Evolutionary conservation across 225 moss, liverwort and hornwort species (phyloP), one percentile per base, ranked within the genome.

Genomic region (Asterella californica): DNA sequence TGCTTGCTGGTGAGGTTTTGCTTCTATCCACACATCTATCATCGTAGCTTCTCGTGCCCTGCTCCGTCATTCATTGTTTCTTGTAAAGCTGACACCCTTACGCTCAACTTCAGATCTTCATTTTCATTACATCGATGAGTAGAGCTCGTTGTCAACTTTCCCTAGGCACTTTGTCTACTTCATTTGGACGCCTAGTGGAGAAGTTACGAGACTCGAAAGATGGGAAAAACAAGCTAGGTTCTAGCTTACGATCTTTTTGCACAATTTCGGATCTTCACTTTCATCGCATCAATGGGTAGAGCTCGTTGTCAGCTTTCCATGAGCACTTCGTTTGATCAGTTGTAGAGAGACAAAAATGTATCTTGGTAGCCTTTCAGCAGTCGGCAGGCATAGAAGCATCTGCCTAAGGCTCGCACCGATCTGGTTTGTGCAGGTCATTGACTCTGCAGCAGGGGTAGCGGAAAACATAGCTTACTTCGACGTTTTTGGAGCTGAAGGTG

Each of bases 381-480:
- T 30, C 32, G 15, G 14, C 30, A 32, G 65, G 32, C 32, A 42
- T 70, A 14, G 30, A 70, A 18, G 65, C 65, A 34, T 30, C 18
- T 65, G 32, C 32, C 32, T 65, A 0, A 65, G 32, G 10, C 38
- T 34, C 0, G 10, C 4, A 5, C 7, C n/a, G 12, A 49, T 73
- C 18, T 29, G 48, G 1, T 50, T 10, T n/a, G 10, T 74, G 52
- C 76, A 88, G 90, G 89, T 89, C 30, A 84, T 92, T 75, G 90
- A 88, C 74, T 76, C 87, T 66, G 48, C 81, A 52, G 77, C 78
- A 52, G 91, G 89, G 33, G 55, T 75, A 64, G 91, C 89, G 0
- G 85, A 90, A 79, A 94, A 88, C 63, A 91, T 90, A 70, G 88
- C 86, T 10, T 85, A 94, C 77, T 94, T 94, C 80, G 75, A 80